These are phyloP conservation scores for Pseudogymnoascus pannorum DNA, from an alignment of 2,329 filamentous ascomycete species.

Conservation along the genomic window DNA sequence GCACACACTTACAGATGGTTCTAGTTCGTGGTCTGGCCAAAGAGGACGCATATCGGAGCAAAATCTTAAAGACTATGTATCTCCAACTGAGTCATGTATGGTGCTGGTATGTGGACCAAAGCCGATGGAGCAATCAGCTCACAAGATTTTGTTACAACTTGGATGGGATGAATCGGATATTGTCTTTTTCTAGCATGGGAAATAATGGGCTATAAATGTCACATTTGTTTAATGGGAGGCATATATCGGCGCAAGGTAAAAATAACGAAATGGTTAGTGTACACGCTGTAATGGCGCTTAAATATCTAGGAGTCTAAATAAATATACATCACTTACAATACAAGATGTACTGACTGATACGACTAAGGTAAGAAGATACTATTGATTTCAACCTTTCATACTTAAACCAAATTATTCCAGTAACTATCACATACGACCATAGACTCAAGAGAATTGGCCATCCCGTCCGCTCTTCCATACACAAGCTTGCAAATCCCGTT, in stretches of 20 bases:
- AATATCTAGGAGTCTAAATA: too few species aligned
- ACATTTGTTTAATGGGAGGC: neutral
- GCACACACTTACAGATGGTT: constrained; percentile 61
- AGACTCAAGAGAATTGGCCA: too few species aligned
- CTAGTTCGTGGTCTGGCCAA: constrained; percentile 58
- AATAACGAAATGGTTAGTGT: neutral
- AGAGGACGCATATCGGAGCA: constrained; percentile 58
- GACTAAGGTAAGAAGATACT: too few species aligned
- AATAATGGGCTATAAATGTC: neutral
- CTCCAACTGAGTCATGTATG: constrained; percentile 38
- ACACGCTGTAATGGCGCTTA: too few species aligned
- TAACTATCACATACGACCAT: too few species aligned
- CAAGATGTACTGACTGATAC: too few species aligned
- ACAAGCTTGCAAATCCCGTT: too few species aligned
- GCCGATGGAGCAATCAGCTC: constrained; percentile 62
- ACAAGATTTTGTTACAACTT: constrained; percentile 46
- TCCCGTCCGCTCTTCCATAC: too few species aligned
- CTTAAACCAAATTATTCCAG: too few species aligned
- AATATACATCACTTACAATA: too few species aligned
- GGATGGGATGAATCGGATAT: constrained; percentile 69
- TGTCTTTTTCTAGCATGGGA: constrained; percentile 61
- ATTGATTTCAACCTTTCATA: too few species aligned
- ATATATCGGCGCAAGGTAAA: neutral
- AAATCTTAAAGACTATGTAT: constrained; percentile 54
- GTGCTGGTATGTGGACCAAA: constrained; percentile 75